Conservation (phyloP, 805 yeast genomes). For the Zygotorulaspora danielsina region DNA sequence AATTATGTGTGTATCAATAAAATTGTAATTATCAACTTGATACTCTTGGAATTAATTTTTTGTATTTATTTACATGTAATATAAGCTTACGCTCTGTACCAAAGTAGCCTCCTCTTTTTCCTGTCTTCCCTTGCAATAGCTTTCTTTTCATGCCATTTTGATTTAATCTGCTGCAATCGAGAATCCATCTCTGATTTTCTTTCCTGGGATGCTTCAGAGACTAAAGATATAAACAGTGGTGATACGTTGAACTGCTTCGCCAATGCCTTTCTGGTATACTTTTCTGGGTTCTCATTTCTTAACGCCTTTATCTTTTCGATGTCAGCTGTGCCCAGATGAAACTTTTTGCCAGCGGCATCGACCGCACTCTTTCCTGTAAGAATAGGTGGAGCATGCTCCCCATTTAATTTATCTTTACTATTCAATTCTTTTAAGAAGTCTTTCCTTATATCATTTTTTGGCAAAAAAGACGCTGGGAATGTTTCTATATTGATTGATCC, state of each 20-base stretch:
- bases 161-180: conserved; percentile 44
- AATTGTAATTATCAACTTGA: conserved; percentile 1
- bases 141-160: conserved; percentile 47
- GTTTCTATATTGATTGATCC: conserved; percentile 42
- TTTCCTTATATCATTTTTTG: conserved; percentile 55
- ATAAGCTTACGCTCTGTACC: conserved; percentile 49
- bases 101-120: conserved; percentile 51
- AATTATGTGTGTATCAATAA: conserved; percentile 7
- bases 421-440: conserved; percentile 32
- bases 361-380: conserved; percentile 25
- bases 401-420: conserved; percentile 27
- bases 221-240: conserved; percentile 49
- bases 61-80: conserved; percentile 11
- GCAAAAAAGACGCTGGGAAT: conserved; percentile 69
- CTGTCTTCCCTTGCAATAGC: conserved; percentile 52
- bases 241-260: conserved; percentile 57
- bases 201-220: conserved; percentile 43
- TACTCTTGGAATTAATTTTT: too few relatives aligned
- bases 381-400: conserved; percentile 42
- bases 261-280: conserved; percentile 58
- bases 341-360: conserved; percentile 38
- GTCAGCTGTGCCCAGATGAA: conserved; percentile 55
- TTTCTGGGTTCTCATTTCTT: conserved; percentile 54
- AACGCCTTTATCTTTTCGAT: conserved; percentile 53
- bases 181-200: conserved; percentile 43